Percentiles rank a stretch among this genome's conserved stretches.
Evolutionary conservation across 108 stramenopile genomes (phyloP).

Genomic region (Halocafeteria seosinensis): DNA sequence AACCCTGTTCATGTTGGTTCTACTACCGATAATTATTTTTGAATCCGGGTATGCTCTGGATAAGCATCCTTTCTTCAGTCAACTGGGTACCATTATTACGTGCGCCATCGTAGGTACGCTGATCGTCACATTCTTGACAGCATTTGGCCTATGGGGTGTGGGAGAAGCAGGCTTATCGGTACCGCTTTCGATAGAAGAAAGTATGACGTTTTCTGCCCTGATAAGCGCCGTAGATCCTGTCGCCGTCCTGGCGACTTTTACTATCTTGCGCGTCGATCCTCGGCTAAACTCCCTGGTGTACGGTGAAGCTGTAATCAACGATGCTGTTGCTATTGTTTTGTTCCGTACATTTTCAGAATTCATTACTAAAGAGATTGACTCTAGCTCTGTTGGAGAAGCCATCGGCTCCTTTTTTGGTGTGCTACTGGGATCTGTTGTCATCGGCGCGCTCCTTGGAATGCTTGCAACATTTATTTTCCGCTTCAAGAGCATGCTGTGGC

Average conservation of each 20-base stretch:
- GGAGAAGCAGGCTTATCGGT: neutral
- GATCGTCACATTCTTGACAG: neutral
- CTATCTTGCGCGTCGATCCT: conserved; percentile 9
- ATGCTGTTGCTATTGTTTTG: conserved; percentile 12
- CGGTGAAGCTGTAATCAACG: conserved; percentile 18
- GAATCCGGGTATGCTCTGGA: neutral
- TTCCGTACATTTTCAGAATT: conserved; percentile 5
- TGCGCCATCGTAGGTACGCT: neutral
- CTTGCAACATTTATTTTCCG: conserved; percentile 1
- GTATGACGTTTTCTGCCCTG: neutral
- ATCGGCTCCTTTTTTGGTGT: conserved; percentile 1
- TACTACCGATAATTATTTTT: conserved; percentile 5
- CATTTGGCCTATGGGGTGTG: neutral
- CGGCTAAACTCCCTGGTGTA: conserved; percentile 4
- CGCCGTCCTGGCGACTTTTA: conserved; percentile 4
- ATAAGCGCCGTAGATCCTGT: conserved; percentile 8
- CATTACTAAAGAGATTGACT: neutral
- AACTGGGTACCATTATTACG: conserved; percentile 1
- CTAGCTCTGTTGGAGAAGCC: neutral
- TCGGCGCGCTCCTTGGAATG: conserved; percentile 4
- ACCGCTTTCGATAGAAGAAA: neutral
- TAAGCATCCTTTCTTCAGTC: neutral
- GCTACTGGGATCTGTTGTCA: neutral
- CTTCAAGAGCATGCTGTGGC: neutral
- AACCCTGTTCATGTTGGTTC: neutral